These are phyloP conservation scores for Persicaria maculosa DNA, from an alignment of 148 eudicot genomes.

Conservation along the genomic window DNA sequence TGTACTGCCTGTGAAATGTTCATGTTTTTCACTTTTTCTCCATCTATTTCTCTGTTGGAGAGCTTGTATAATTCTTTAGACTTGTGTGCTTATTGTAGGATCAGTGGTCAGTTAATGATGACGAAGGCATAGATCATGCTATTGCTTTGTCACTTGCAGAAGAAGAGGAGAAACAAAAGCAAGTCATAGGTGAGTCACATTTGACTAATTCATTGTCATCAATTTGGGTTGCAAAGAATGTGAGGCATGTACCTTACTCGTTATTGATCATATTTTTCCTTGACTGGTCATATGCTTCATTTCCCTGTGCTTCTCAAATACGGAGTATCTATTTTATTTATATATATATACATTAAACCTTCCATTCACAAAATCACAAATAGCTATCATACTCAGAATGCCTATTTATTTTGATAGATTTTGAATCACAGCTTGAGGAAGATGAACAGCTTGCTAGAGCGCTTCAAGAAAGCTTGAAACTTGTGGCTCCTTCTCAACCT, in stretches of 20 bases:
- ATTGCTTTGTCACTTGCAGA: constrained; percentile 64
- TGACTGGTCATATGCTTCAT: neutral
- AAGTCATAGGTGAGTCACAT: constrained; percentile 34
- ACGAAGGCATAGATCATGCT: constrained; percentile 64
- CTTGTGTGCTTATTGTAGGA: constrained; percentile 22
- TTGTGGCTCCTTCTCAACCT: constrained; percentile 28
- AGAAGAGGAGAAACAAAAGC: constrained; percentile 37
- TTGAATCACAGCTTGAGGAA: constrained; percentile 55
- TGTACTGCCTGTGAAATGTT: neutral
- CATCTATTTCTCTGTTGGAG: neutral
- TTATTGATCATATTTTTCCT: neutral
- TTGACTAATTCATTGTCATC: neutral
- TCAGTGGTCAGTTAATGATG: constrained; percentile 27
- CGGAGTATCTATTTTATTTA: neutral
- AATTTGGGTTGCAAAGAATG: neutral
- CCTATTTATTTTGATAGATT: constrained; percentile 24
- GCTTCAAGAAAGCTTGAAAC: constrained; percentile 55
- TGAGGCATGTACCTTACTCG: neutral
- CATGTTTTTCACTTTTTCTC: neutral
- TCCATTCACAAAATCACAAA: neutral
- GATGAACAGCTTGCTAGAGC: constrained; percentile 74
- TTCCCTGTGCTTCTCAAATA: neutral
- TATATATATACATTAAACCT: neutral
- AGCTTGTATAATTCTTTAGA: neutral
- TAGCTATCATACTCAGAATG: neutral